Conservation (phyloP, 2,329 filamentous ascomycete species). For the Dendryphion nanum region DNA sequence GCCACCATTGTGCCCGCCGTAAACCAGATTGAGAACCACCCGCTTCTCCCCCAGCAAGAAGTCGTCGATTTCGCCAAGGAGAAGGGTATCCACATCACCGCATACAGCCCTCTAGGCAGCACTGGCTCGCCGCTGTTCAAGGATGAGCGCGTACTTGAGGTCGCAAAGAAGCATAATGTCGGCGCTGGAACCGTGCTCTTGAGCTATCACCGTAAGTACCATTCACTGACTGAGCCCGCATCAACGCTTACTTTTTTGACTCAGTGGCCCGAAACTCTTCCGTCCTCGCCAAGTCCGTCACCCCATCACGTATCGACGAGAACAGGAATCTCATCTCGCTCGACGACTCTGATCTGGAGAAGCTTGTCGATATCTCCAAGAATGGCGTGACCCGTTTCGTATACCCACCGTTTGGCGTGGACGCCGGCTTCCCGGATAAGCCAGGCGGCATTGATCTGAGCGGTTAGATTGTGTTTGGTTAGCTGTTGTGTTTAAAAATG, state of each 20-base stretch:
- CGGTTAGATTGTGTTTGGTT: conserved; percentile 20
- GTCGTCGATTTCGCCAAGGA: conserved; percentile 67
- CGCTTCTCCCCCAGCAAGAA: conserved; percentile 68
- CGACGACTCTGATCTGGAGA: conserved; percentile 61
- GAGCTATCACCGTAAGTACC: conserved; percentile 66
- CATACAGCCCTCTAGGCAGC: conserved; percentile 58
- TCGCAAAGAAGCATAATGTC: conserved; percentile 51
- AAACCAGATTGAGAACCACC: conserved; percentile 75
- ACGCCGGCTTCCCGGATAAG: conserved; percentile 52
- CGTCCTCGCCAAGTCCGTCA: conserved; percentile 73
- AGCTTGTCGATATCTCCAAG: conserved; percentile 44
- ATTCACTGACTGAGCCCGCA: neutral
- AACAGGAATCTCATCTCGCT: conserved; percentile 68
- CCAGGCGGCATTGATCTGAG: conserved; percentile 35
- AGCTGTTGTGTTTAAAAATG: conserved; percentile 1
- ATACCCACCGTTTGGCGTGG: conserved; percentile 50
- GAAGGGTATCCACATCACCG: conserved; percentile 70
- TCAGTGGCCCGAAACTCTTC: conserved; percentile 68
- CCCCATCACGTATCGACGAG: conserved; percentile 64
- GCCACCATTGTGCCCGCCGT: conserved; percentile 65
- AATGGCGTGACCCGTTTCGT: conserved; percentile 49
- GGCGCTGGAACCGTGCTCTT: conserved; percentile 59
- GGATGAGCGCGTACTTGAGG: conserved; percentile 47
- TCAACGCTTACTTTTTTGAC: conserved; percentile 3
- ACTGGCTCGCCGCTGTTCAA: conserved; percentile 50